A percentile compares a stretch with the other conserved stretches of the same genome.
Evolutionary conservation across 139 green algal species (phyloP).

Genomic region (Chlamydomonas sp.): DNA sequence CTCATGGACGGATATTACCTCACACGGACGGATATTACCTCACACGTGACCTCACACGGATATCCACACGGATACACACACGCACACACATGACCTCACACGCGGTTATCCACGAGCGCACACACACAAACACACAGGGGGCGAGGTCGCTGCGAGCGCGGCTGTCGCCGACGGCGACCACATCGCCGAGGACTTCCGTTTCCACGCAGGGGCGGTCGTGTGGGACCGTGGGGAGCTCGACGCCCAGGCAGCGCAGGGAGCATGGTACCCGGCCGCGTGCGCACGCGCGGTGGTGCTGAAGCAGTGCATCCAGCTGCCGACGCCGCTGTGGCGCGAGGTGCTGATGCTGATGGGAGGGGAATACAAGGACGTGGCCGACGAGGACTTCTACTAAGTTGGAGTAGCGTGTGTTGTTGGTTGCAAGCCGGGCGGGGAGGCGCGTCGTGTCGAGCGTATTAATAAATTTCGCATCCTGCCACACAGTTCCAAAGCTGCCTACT

Average conservation of each 20-base stretch:
- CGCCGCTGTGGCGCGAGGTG: slow-evolving; percentile 59
- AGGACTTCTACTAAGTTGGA: neutral
- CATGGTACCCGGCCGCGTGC: slow-evolving; percentile 46
- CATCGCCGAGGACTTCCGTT: slow-evolving; percentile 42
- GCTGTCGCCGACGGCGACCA: slow-evolving; percentile 24
- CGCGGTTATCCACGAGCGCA: no score
- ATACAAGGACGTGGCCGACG: neutral
- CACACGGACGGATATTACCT: no score
- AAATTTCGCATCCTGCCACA: no score
- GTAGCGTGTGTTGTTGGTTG: no score
- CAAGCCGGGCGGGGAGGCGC: no score
- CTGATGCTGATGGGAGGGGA: slow-evolving; percentile 38
- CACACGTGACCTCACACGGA: no score
- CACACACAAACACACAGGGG: no score
- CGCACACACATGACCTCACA: no score
- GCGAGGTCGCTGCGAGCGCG: slow-evolving; percentile 21
- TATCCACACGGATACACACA: no score
- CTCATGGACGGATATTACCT: no score
- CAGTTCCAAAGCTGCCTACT: no score
- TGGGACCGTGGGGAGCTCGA: slow-evolving; percentile 51
- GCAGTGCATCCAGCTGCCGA: slow-evolving; percentile 51
- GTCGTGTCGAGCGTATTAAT: no score
- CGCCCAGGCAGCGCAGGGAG: slow-evolving; percentile 29
- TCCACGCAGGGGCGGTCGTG: slow-evolving; percentile 44
- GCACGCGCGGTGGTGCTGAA: slow-evolving; percentile 56